Base-by-base conservation (phyloP, 768 basidiomycete species). In the Trametes gibbosa region DNA sequence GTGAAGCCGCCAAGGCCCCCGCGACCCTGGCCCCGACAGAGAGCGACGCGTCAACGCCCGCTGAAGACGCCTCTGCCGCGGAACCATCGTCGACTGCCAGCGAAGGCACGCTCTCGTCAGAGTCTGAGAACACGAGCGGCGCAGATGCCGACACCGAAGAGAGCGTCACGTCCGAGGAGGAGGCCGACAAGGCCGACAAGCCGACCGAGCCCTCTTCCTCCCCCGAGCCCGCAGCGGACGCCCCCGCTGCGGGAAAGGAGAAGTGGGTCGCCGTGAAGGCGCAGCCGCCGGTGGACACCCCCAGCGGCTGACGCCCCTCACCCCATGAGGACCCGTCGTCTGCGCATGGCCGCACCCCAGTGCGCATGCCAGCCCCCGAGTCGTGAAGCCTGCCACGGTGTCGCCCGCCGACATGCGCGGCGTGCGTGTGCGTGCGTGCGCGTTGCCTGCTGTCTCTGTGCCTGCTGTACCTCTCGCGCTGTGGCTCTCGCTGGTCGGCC, bases 221-320 rank as follows among this genome's bases (percentile, higher is more conserved):
- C 39, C 21, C 54, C 5, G 50, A 56, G 42, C 41, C 55, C 6
- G 60, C 67, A 39, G 66, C 61, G 21, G 70, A 69, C 45, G 73
- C 68, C 29, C 77, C 40, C 37, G 46, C 57, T 21, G 56, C 56
- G 35, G 54, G 48, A 17, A 82, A 80, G 69, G 89, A 91, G 68
- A 89, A 87, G 69, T 92, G 90, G 90, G 83, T 91, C 50, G 77
- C 87, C 19, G 84, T 92, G 69, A 87, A 89, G 72, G 79, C 79
- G 23, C 75, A 82, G 59, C 49, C 21, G 12, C 34, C 43, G 42
- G 53, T 21, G 40, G 50, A 56, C 47, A 47, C 29, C 57, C 53
- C 41, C 21, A 54, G 47, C 24, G 35, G n/a, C 16, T 48, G 39
- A 53, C 8, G 4, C 8, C 21, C 16, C 34, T 27, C 39, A 27